Evolutionary conservation across 345 rosid genomes (phyloP).

Genomic region (Eucalyptus paniculata): DNA sequence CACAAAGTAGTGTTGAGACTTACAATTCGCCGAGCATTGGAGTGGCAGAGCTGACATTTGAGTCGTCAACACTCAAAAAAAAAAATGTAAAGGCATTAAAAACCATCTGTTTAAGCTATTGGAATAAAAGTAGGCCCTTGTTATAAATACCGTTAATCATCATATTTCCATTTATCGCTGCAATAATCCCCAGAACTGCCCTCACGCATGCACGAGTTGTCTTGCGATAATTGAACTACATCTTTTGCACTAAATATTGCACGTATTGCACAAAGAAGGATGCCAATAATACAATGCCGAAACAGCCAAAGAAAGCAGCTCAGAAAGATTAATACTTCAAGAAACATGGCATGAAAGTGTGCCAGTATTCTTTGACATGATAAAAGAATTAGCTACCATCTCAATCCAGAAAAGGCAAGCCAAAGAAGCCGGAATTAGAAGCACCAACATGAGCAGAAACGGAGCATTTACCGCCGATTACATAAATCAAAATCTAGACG

Average conservation of each 20-base stretch:
- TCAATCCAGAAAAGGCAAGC: background rate
- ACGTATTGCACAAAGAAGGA: background rate
- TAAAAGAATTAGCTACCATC: background rate
- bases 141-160: background rate
- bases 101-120: background rate
- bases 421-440: background rate
- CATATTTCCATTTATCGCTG: background rate
- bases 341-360: background rate
- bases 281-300: background rate
- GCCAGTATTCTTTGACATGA: background rate
- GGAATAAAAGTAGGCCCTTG: background rate
- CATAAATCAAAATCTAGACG: background rate
- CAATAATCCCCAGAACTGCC: background rate
- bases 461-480: background rate
- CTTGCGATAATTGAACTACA: background rate
- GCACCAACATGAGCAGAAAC: background rate
- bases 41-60: background rate
- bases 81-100: background rate
- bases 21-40: background rate
- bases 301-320: background rate
- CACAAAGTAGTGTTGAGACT: background rate
- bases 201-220: accelerated
- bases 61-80: background rate
- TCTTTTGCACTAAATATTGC: background rate
- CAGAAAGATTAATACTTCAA: background rate